Evolutionary conservation across 345 rosid genomes (phyloP).

Genomic region (Murraya paniculata): DNA sequence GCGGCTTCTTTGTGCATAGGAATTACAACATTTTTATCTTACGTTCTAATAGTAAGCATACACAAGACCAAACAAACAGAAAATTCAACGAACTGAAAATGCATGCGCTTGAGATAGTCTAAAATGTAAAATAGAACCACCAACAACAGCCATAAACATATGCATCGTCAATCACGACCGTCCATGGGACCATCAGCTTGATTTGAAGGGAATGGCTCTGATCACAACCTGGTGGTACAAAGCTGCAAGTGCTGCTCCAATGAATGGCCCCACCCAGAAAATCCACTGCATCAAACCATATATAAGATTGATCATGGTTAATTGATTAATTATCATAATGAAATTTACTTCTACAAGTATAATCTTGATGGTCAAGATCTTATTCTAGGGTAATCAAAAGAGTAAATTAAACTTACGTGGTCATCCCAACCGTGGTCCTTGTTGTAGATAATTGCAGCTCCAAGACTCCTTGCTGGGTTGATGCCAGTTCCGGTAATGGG

Average conservation of each 20-base stretch:
- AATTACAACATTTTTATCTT: too few relatives aligned
- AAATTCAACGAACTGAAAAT: neutral
- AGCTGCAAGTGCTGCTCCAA: slow-evolving; percentile 74
- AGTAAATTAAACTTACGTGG: slow-evolving; percentile 36
- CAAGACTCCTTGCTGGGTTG: slow-evolving; percentile 72
- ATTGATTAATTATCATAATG: too few relatives aligned
- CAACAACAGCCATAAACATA: neutral
- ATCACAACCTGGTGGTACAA: slow-evolving; percentile 70
- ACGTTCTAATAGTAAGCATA: too few relatives aligned
- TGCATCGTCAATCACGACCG: neutral
- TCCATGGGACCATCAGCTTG: slow-evolving; percentile 20
- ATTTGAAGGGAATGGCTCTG: slow-evolving; percentile 77
- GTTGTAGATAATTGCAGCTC: slow-evolving; percentile 71
- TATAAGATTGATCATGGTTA: neutral
- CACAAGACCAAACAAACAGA: too few relatives aligned
- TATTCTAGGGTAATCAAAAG: neutral
- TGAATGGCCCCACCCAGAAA: slow-evolving; percentile 77
- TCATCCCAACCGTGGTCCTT: slow-evolving; percentile 51
- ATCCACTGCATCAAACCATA: slow-evolving; percentile 46
- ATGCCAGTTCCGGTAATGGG: slow-evolving; percentile 69
- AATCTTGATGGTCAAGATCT: neutral
- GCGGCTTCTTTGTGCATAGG: neutral
- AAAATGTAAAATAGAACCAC: too few relatives aligned
- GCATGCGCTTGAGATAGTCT: neutral
- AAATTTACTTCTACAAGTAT: too few relatives aligned